Evolutionary conservation across 768 basidiomycete genomes (phyloP), one percentile per base, ranked within the genome.

Genomic region (Trametopsis cervina): DNA sequence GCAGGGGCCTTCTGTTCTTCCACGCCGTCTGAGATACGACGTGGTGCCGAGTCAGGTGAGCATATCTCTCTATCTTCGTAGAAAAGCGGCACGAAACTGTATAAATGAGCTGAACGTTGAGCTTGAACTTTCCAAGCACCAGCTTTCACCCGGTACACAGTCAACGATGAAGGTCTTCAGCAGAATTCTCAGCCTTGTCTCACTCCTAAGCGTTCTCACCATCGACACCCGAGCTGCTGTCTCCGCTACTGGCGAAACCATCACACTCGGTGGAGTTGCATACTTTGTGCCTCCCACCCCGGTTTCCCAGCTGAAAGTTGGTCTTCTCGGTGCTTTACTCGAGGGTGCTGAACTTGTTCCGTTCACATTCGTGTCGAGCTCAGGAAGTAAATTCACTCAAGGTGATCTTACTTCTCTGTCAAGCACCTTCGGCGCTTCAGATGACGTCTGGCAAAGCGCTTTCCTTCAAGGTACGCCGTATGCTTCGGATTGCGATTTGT

Each of bases 341-440:
- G 37, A 21, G 15, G 35, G 18, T 4, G 47, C 22, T 5, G 20
- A 23, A 24, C 37, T 61, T 21, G 40, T 61, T 11, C 58, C 62
- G 3, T 56, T 63, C 53, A 60, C 62, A 12, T 60, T 63, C 43
- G 51, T 63, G 17, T 51, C 53, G 13, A 47, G 56, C 2, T 42
- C 55, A 10, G 42, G 44, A 12, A 21, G 18, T 3, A 41, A 38
- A 21, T 61, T 61, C 51, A 47, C 43, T 11, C 15, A 53, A 7
- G 26, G 46, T 13, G 54, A 55, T 4, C 42, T 63, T 10, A 33
- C 50, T 15, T 17, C 50, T 3, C 54, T 54, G 15, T n/a, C 58
- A 13, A 15, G 47, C 11, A 13, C 21, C 3, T 61, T 53, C 51
- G 17, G 43, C 2, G 36, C 33, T 6, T 47, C 44, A 7, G 62